Conservation (phyloP, 371 early-diverging fungal genomes). For the Nematocida sp. region DNA sequence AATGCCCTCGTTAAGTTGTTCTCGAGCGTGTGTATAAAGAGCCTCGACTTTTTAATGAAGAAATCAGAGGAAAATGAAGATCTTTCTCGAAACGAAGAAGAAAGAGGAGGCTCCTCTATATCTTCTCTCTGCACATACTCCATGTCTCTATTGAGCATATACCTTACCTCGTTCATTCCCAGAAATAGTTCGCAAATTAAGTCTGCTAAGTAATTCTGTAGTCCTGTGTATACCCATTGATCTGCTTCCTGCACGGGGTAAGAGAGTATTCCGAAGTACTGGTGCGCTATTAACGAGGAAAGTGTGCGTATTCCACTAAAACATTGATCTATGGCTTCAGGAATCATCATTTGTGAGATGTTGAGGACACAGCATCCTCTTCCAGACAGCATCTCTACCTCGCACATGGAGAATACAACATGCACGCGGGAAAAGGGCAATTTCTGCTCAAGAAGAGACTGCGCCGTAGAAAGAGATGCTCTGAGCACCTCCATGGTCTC, state of each 20-base stretch:
- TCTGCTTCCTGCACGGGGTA: slow-evolving; percentile 37
- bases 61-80: slow-evolving; percentile 52
- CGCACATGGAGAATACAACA: slow-evolving; percentile 56
- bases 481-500: slow-evolving; percentile 31
- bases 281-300: slow-evolving; percentile 48
- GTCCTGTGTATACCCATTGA: slow-evolving; percentile 62
- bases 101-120: slow-evolving; percentile 63
- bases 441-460: slow-evolving; percentile 16
- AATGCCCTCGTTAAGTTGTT: slow-evolving; percentile 65
- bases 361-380: slow-evolving; percentile 48
- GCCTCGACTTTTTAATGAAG: slow-evolving; percentile 60
- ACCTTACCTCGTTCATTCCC: slow-evolving; percentile 66
- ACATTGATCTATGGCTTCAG: slow-evolving; percentile 61
- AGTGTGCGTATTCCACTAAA: slow-evolving; percentile 51
- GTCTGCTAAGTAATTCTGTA: slow-evolving; percentile 61
- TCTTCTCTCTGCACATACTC: slow-evolving; percentile 63
- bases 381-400: slow-evolving; percentile 39
- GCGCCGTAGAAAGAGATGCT: background rate
- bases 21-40: slow-evolving; percentile 65
- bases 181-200: slow-evolving; percentile 58
- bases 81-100: slow-evolving; percentile 39
- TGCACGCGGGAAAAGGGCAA: slow-evolving; percentile 19
- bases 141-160: slow-evolving; percentile 56
- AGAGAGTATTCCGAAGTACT: slow-evolving; percentile 51
- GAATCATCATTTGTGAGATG: slow-evolving; percentile 41